Evolutionary conservation across 2,329 filamentous ascomycete species (phyloP).

Genomic region (Didymella segeticola): DNA sequence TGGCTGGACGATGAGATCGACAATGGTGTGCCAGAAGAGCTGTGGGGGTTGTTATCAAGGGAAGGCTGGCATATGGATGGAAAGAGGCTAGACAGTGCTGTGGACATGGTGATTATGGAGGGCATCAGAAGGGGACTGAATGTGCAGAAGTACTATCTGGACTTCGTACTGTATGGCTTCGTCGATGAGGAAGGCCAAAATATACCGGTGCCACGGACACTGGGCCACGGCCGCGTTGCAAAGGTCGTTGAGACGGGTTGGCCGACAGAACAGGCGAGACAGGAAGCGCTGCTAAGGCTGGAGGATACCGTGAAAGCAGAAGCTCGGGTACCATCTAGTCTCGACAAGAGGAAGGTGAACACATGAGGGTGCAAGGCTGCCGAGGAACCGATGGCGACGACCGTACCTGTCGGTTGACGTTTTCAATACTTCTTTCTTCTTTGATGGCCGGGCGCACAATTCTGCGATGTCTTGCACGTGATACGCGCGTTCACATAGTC

Average conservation of each 20-base stretch:
- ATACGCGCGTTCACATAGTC: background rate
- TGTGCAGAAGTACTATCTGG: slow-evolving; percentile 61
- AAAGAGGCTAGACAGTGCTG: slow-evolving; percentile 56
- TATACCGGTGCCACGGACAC: slow-evolving; percentile 55
- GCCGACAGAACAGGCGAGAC: background rate
- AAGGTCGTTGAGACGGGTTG: background rate
- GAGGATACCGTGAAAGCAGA: background rate
- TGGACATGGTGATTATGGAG: slow-evolving; percentile 57
- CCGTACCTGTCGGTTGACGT: no score
- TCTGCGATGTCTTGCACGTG: no score
- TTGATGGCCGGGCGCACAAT: no score
- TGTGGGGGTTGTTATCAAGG: slow-evolving; percentile 48
- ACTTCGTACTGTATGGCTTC: slow-evolving; percentile 70
- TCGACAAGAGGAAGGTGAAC: background rate
- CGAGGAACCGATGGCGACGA: no score
- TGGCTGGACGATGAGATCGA: slow-evolving; percentile 35
- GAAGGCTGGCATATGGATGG: slow-evolving; percentile 61
- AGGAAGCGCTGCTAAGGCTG: background rate
- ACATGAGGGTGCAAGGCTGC: background rate
- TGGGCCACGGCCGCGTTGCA: slow-evolving; percentile 58
- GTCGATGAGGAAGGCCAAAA: slow-evolving; percentile 60
- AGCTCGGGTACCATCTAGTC: background rate
- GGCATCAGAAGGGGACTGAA: slow-evolving; percentile 59
- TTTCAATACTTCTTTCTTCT: background rate
- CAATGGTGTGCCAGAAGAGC: slow-evolving; percentile 31